Conservation (phyloP, 176 grass and related monocot genomes). For the Melocanna baccifera region DNA sequence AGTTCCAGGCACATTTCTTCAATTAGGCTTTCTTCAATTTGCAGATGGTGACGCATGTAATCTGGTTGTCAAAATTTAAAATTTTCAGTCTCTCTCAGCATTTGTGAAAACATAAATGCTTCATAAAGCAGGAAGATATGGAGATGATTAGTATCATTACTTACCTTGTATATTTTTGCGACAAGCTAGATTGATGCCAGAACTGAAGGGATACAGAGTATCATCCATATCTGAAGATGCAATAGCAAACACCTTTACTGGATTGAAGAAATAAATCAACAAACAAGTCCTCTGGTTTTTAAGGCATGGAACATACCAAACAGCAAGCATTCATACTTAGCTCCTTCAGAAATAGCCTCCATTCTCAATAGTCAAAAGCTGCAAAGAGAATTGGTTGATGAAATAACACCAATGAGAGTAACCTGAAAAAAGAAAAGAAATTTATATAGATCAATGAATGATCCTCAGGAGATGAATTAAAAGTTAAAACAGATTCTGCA, state of each 20-base stretch:
- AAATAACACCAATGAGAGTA: not conserved
- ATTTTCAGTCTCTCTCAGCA: not conserved
- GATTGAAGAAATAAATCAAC: not conserved
- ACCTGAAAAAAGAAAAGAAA: not conserved
- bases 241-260: not conserved
- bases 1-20: constrained; percentile 64
- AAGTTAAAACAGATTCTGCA: not conserved
- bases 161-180: constrained; percentile 70
- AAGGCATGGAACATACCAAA: constrained; percentile 45
- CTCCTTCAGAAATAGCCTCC: constrained; percentile 34
- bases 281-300: not conserved
- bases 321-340: constrained; percentile 68
- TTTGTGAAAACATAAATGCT: not conserved
- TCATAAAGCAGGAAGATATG: not conserved
- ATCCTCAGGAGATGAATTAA: not conserved
- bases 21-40: constrained; percentile 61
- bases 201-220: constrained; percentile 60
- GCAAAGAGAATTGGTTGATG: not conserved
- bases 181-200: constrained; percentile 65
- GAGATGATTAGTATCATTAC: not conserved
- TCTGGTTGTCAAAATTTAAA: constrained; percentile 34
- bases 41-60: constrained; percentile 66
- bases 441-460: not conserved
- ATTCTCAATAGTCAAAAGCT: constrained; percentile 30
- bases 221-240: constrained; percentile 74